Conservation (phyloP, 345 rosid species). For the Tarenaya hassleriana region DNA sequence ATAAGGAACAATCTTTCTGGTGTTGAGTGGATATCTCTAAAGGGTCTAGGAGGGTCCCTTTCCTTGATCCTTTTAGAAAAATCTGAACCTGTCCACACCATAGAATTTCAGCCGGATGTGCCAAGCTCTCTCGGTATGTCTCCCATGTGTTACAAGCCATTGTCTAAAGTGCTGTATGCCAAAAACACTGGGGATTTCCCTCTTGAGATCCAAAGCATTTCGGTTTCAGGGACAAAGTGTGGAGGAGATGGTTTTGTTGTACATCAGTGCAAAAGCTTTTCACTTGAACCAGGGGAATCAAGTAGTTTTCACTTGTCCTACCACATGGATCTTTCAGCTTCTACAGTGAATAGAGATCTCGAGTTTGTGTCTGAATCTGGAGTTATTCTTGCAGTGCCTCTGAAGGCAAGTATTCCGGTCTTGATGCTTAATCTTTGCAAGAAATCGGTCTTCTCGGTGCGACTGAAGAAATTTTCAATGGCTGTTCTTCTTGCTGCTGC, state of each 20-base stretch:
- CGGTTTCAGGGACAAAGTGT: constrained; percentile 49
- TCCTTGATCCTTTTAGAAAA: constrained; percentile 46
- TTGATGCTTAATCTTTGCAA: constrained; percentile 51
- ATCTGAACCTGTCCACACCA: constrained; percentile 41
- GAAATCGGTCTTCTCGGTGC: constrained; percentile 53
- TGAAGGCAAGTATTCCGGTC: constrained; percentile 61
- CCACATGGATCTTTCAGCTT: constrained; percentile 43
- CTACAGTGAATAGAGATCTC: constrained; percentile 45
- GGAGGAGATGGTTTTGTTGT: constrained; percentile 51
- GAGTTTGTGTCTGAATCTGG: constrained; percentile 53
- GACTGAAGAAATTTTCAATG: constrained; percentile 42
- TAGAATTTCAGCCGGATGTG: constrained; percentile 48
- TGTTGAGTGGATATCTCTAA: constrained; percentile 68
- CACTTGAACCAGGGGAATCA: constrained; percentile 60
- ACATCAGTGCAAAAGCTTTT: constrained; percentile 45
- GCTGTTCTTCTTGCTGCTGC: constrained; percentile 40
- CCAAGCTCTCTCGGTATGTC: constrained; percentile 36
- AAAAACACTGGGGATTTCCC: constrained; percentile 62
- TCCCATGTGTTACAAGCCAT: constrained; percentile 44
- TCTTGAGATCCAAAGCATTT: constrained; percentile 47
- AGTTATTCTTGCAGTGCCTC: constrained; percentile 44
- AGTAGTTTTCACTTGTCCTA: constrained; percentile 51
- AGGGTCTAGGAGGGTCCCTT: constrained; percentile 50
- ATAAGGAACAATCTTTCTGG: constrained; percentile 67
- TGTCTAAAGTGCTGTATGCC: constrained; percentile 52